phyloP scores from a whole-genome alignment of 768 basidiomycete genomes.

The Lactarius tabidus region DNA sequence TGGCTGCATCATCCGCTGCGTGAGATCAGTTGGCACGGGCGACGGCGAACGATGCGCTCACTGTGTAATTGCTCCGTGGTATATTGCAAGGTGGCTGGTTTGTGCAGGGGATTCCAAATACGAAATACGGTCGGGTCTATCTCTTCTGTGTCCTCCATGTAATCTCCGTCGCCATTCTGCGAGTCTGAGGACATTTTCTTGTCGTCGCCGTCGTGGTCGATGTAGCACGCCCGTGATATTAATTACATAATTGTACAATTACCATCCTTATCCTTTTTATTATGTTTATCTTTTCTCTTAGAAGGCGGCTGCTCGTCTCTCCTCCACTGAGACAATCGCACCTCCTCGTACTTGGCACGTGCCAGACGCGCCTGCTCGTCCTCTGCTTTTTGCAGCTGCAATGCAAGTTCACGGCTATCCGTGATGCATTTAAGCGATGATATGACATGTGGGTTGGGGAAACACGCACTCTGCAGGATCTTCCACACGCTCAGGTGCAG shows the following conservation, averaged over 20 bases:
- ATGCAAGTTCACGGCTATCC: constrained; percentile 61
- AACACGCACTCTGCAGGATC: constrained; percentile 60
- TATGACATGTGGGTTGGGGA: neutral
- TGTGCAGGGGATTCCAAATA: constrained; percentile 26
- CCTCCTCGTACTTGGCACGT: constrained; percentile 36
- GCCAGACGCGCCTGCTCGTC: constrained; percentile 42
- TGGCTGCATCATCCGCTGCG: constrained; percentile 36
- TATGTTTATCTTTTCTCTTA: neutral
- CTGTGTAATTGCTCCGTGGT: constrained; percentile 28
- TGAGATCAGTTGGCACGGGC: neutral
- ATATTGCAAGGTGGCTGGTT: constrained; percentile 26
- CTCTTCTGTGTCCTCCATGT: constrained; percentile 17
- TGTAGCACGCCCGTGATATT: neutral
- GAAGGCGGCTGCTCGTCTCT: constrained; percentile 16
- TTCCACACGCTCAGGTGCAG: constrained; percentile 45
- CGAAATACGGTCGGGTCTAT: constrained; percentile 22
- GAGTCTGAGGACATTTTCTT: constrained; percentile 9
- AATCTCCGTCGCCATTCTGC: constrained; percentile 14
- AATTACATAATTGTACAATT: constrained; percentile 24
- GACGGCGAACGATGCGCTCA: constrained; percentile 14
- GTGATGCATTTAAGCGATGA: neutral
- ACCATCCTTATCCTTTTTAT: constrained; percentile 5
- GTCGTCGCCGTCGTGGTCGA: neutral
- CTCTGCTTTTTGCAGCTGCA: constrained; percentile 78
- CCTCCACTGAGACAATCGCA: constrained; percentile 34